These are phyloP conservation scores for Ceratocystis papillata DNA, from an alignment of 2,329 filamentous ascomycete species.

Conservation along the genomic window DNA sequence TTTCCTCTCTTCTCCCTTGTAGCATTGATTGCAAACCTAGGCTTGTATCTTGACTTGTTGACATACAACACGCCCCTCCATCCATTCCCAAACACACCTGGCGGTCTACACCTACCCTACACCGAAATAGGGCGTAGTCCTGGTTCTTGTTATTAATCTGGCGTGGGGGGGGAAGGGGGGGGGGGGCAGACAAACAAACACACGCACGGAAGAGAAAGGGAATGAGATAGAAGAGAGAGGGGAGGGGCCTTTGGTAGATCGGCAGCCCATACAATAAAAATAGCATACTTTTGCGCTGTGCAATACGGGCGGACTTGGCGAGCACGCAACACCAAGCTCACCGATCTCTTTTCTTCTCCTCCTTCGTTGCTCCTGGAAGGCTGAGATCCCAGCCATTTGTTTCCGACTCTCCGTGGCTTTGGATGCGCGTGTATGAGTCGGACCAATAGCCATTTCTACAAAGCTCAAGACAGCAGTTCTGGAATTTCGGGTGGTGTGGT, in stretches of 20 bases:
- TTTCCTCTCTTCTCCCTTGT: not conserved
- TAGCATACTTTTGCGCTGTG: not conserved
- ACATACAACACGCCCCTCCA: not conserved
- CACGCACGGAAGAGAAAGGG: not conserved
- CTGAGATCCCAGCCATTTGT: constrained; percentile 2
- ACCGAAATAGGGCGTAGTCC: not conserved
- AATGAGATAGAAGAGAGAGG: not conserved
- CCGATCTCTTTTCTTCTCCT: not conserved
- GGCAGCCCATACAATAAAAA: not conserved
- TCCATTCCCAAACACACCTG: not conserved
- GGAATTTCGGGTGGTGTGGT: not conserved
- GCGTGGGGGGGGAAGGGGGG: not conserved
- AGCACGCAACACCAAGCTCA: not conserved
- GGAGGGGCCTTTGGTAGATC: constrained; percentile 2
- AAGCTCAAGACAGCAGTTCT: no score
- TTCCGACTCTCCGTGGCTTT: not conserved
- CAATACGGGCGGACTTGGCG: not conserved
- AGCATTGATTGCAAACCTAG: not conserved
- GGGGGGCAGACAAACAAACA: not conserved
- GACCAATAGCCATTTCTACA: no score
- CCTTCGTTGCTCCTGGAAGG: not conserved
- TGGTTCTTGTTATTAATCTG: constrained; percentile 10
- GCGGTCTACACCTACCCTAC: not conserved
- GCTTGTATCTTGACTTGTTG: not conserved
- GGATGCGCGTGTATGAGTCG: not conserved